Conservation (phyloP, 257 asterid species). For the Voacanga thouarsii region DNA sequence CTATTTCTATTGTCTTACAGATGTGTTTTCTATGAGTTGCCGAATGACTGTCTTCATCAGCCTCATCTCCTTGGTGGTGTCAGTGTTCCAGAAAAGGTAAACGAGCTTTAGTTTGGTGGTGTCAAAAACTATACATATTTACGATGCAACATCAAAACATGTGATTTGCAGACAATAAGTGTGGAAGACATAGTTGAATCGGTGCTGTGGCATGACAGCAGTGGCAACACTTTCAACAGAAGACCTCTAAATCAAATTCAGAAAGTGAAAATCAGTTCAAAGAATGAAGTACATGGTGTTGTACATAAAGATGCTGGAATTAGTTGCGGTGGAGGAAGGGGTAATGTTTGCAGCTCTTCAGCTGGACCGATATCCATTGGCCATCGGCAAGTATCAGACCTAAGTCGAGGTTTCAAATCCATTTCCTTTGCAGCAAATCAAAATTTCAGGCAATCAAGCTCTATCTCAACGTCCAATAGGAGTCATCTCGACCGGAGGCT, state of each 20-base stretch:
- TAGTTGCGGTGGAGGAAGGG: slow-evolving; percentile 20
- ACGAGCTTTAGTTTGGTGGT: background rate
- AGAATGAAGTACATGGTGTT: background rate
- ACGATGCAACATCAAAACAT: background rate
- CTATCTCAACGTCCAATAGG: background rate
- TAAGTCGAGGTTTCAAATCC: background rate
- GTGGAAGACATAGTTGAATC: background rate
- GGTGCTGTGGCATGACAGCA: slow-evolving; percentile 18
- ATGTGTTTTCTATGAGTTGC: slow-evolving; percentile 5
- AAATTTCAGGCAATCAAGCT: background rate
- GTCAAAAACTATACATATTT: background rate
- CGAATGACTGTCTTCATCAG: background rate
- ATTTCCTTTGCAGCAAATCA: background rate
- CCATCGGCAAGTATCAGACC: background rate
- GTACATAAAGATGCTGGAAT: background rate
- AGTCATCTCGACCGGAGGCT: background rate
- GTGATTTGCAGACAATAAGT: slow-evolving; percentile 9
- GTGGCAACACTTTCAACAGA: background rate
- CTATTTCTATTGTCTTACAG: background rate
- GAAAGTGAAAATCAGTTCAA: background rate
- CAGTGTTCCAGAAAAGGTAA: slow-evolving; percentile 16
- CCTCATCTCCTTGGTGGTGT: slow-evolving; percentile 18
- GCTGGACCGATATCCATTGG: background rate
- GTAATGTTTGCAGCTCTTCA: background rate
- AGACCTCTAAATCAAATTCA: background rate